Base-by-base conservation (phyloP, 2,329 filamentous ascomycete species). In the Aspergillus quadricinctus region DNA sequence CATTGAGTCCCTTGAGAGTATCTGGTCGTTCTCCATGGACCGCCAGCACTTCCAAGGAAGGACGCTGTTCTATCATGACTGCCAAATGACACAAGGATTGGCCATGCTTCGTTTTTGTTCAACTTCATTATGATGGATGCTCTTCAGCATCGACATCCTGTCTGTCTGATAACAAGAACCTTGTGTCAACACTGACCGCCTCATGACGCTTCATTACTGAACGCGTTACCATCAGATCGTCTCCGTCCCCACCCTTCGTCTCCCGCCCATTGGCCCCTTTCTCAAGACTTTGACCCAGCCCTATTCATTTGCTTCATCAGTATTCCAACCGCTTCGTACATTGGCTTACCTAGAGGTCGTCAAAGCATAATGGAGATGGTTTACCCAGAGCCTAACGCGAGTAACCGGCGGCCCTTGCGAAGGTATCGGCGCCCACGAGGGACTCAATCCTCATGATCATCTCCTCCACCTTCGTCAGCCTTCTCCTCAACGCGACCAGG, bases 381-480 rank as follows among this genome's bases (percentile, higher is more conserved):
- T 14, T 17, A 46, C 23, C 21, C 21, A 46, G 19, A 46, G 19
- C n/a, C n/a, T 25, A 25, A 7, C 17, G 4, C 21, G 23, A 25
- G 43, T 23, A 23, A 25, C 43, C 21, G 11, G 23, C 21, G 21
- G 43, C 43, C 11, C 10, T 46, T 14, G 43, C 19, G 23, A 46
- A 46, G 10, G 43, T 46, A 7, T 25, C 43, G 61, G 8, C 53
- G 48, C 35, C 60, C 45, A 17, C 58, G 2, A 59, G 54, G 3
- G 41, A 58, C 40, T 64, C 59, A 19, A 72, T 64, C 3, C 58
- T 61, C n/a, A 60, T 53, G 23, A 70, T 56, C 31, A 62, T 61
- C 4, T 59, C 58, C 35, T 64, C 60, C 2, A 62, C 67, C 11
- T 58, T 51, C 14, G 66, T 55, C 41, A 67, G 63, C 45, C 64